A percentile compares a stretch with the other conserved stretches of the same genome.
Evolutionary conservation across 2,329 filamentous ascomycete species (phyloP).

Genomic region (Neonectria sp.): DNA sequence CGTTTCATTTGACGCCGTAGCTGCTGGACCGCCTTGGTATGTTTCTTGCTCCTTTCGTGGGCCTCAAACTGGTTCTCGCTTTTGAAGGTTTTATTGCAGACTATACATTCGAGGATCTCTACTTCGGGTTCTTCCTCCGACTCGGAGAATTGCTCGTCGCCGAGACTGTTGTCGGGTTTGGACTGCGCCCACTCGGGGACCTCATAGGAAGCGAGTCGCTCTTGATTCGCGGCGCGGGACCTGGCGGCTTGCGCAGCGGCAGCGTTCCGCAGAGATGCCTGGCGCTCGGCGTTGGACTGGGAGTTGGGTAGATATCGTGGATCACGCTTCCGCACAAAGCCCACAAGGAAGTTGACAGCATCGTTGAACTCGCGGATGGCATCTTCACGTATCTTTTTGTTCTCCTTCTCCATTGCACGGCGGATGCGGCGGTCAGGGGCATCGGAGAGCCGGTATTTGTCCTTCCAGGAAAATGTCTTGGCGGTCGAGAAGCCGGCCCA

Average conservation of each 20-base stretch:
- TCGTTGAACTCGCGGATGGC: conserved; percentile 93
- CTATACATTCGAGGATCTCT: conserved; percentile 80
- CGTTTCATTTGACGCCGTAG: conserved; percentile 86
- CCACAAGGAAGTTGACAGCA: conserved; percentile 86
- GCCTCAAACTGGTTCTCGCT: conserved; percentile 93
- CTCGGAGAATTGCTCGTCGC: conserved; percentile 73
- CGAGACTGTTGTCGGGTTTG: conserved; percentile 64
- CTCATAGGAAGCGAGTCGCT: conserved; percentile 76
- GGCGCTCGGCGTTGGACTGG: conserved; percentile 85
- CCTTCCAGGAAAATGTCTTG: conserved; percentile 92
- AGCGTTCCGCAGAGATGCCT: conserved; percentile 82
- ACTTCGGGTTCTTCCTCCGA: conserved; percentile 70
- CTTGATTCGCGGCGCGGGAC: conserved; percentile 84
- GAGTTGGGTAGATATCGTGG: conserved; percentile 85
- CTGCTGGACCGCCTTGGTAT: conserved; percentile 87
- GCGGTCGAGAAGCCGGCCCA: conserved; percentile 88
- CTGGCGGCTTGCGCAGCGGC: conserved; percentile 88
- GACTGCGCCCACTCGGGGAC: conserved; percentile 83
- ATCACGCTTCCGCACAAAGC: conserved; percentile 92
- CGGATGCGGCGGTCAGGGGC: conserved; percentile 88
- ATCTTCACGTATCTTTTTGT: conserved; percentile 86
- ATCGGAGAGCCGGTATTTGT: conserved; percentile 86
- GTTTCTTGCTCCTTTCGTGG: conserved; percentile 98
- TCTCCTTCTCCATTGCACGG: conserved; percentile 95
- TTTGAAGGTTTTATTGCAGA: conserved; percentile 86